Evolutionary conservation across 257 asterid genomes (phyloP).

Genomic region (Lycium barbarum): DNA sequence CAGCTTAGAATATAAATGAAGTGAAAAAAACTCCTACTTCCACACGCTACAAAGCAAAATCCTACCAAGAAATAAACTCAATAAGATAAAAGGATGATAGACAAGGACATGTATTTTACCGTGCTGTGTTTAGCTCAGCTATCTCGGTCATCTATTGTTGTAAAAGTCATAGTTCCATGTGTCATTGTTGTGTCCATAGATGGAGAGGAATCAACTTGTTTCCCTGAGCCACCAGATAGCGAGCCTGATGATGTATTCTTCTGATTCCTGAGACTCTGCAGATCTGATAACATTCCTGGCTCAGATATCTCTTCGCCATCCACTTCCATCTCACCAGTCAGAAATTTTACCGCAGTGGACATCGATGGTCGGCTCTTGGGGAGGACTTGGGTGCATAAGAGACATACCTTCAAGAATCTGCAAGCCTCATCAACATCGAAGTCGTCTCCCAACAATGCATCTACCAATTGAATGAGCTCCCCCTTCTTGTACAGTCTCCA

Average conservation of each 20-base stretch:
- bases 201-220: conserved; percentile 49
- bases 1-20: conserved; percentile 24
- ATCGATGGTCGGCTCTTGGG: conserved; percentile 73
- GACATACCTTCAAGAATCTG: conserved; percentile 62
- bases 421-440: conserved; percentile 56
- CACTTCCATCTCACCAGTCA: conserved; percentile 59
- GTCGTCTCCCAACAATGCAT: conserved; percentile 46
- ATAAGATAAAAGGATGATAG: conserved; percentile 6
- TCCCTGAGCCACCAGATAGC: conserved; percentile 40
- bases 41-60: conserved; percentile 19
- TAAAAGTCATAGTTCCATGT: conserved; percentile 64
- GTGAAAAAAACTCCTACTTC: conserved; percentile 17
- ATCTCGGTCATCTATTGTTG: conserved; percentile 64
- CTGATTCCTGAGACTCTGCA: conserved; percentile 41
- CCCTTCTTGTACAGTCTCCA: conserved; percentile 69
- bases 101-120: background rate
- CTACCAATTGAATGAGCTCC: conserved; percentile 57
- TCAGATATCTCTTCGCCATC: conserved; percentile 50
- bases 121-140: conserved; percentile 37
- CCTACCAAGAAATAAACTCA: background rate
- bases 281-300: conserved; percentile 59
- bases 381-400: conserved; percentile 71
- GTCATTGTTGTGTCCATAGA: conserved; percentile 44
- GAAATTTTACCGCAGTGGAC: conserved; percentile 64
- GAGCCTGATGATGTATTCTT: conserved; percentile 28